phyloP scores from a whole-genome alignment of 257 asterid species.

The Gentiana macrophylla region DNA sequence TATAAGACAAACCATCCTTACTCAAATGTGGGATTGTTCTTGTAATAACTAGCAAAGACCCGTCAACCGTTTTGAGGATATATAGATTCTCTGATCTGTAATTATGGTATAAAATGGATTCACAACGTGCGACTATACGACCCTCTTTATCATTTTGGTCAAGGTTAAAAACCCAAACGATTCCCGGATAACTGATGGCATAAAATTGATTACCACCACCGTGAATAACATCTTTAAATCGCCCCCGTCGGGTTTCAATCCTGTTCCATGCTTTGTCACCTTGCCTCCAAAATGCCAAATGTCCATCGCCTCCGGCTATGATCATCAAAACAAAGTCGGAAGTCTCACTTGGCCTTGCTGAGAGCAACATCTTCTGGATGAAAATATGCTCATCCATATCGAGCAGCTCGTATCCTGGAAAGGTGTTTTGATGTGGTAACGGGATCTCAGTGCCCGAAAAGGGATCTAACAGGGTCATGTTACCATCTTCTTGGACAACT shows the following conservation, averaged over 20 bases:
- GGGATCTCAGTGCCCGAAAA: background rate
- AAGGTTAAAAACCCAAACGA: background rate
- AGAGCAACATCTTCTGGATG: background rate
- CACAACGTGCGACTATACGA: background rate
- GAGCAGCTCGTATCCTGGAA: background rate
- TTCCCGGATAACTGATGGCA: background rate
- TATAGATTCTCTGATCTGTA: background rate
- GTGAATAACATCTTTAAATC: background rate
- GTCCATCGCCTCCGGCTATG: background rate
- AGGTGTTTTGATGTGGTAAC: background rate
- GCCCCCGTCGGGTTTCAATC: background rate
- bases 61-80: background rate
- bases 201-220: background rate
- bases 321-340: background rate
- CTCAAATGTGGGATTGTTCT: background rate
- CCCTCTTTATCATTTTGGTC: background rate
- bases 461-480: conserved; percentile 1
- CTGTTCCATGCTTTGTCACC: background rate
- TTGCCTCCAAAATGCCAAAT: background rate
- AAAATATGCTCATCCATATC: background rate
- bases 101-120: background rate
- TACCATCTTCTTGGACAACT: background rate
- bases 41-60: background rate
- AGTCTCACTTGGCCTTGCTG: background rate
- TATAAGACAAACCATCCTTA: background rate